Evolutionary conservation across 441 rosid genomes (phyloP), one percentile per base, ranked within the genome.

Genomic region (Biscutella laevigata): DNA sequence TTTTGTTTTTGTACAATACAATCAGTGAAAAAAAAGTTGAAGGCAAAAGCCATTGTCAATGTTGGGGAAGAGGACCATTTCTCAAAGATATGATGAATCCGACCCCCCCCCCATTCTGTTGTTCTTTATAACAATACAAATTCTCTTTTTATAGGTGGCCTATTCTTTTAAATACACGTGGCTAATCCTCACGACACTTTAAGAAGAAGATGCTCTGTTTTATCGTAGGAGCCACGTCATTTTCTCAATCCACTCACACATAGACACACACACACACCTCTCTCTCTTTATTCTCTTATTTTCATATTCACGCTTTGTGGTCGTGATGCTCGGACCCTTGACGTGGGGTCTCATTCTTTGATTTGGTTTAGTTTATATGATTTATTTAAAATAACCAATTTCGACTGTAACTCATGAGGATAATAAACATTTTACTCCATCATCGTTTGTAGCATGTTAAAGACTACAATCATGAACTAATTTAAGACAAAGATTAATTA

Each of bases 1-100:
- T n/a, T n/a, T n/a, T n/a, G n/a, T n/a, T n/a, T n/a, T n/a, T n/a
- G n/a, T n/a, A n/a, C n/a, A n/a, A n/a, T n/a, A n/a, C n/a, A n/a
- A n/a, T n/a, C n/a, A n/a, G n/a, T n/a, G n/a, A n/a, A n/a, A n/a
- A n/a, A n/a, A n/a, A n/a, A n/a, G n/a, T n/a, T n/a, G 24, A 7
- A 52, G 33, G 45, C 19, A 56, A 40, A 19, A 30, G 52, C 27
- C 62, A 48, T 64, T 25, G 57, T 33, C 58, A 12, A 34, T 49
- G 58, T 36, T 57, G 7, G 49, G 29, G 54, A 59, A n/a, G n/a
- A 42, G 59, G 64, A 65, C 69, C 69, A 65, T 57, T 49, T 25
- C 62, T 55, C 68, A 12, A 62, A 55, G 51, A 55, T 64, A 56
- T 56, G 44, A 55, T 55, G 45, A 55, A 63, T 45, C 44, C 4